Evolutionary conservation across 2,329 filamentous ascomycete genomes (phyloP), one percentile per base, ranked within the genome.

Genomic region (Sporothrix euskadiensis): DNA sequence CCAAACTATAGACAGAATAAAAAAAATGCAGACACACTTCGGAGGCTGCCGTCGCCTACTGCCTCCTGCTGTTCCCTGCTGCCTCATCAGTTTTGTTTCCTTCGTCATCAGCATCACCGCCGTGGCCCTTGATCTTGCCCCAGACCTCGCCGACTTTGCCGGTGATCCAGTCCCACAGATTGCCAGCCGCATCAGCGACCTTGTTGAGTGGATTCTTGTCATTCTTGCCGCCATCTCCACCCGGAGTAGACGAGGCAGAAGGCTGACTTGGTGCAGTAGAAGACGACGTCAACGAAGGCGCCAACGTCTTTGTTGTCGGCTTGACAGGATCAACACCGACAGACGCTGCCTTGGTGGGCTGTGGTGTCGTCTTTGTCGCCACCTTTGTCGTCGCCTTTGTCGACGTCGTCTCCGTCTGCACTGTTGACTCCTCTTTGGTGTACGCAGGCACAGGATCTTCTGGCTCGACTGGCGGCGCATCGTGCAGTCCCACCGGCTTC

Each of bases 401-500:
- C 32, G 78, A 76, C 14, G 73, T 47, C 22, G 71, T 65, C 47
- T n/a, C 73, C 63, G 8, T 56, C 5, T 56, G 52, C 30, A 54
- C 30, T 3, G 56, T 19, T 5, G 56, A 26, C 47, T 47, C 14
- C 44, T 39, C 47, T 35, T 65, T 56, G n/a, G 76, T 76, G 75
- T 78, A 78, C 3, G 79, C 75, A 16, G 80, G 78, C 14, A 81
- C 83, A 0, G 89, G 88, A 76, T 92, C 89, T 1, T 81, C 80
- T 0, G 86, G 88, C n/a, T 84, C 84, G 0, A 85, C 80, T 1
- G 80, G 82, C 19, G 85, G 84, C 0, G 84, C 78, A 66, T 86
- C 84, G 79, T 94, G 92, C 1, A 88, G 79, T 4, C 91, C 91
- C 14, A 89, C 79, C 0, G 90, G 85, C 73, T 85, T 86, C 32